These are phyloP conservation scores for Bipolaris sorokiniana DNA, from an alignment of 2,329 filamentous ascomycete genomes.

Conservation along the genomic window DNA sequence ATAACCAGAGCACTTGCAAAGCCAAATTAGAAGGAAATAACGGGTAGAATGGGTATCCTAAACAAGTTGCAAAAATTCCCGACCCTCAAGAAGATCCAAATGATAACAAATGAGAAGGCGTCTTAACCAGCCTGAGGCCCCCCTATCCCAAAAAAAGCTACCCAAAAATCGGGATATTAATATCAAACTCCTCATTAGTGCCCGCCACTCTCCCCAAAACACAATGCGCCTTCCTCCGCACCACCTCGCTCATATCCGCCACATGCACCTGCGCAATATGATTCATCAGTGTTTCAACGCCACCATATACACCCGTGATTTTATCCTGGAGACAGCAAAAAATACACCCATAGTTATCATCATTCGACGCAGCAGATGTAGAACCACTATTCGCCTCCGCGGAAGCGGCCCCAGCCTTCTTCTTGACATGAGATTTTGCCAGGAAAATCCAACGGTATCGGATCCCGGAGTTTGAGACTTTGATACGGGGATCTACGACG, in stretches of 20 bases:
- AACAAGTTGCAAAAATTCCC: no score
- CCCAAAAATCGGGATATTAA: slow-evolving; percentile 42
- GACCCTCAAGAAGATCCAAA: no score
- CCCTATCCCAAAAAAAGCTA: background rate
- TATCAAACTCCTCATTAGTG: slow-evolving; percentile 45
- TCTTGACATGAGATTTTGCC: slow-evolving; percentile 44
- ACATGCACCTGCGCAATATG: slow-evolving; percentile 49
- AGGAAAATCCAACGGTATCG: slow-evolving; percentile 50
- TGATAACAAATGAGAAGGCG: no score
- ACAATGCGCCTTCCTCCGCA: slow-evolving; percentile 41
- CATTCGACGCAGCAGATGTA: background rate
- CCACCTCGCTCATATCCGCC: slow-evolving; percentile 35
- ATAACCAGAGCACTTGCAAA: no score
- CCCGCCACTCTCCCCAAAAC: slow-evolving; percentile 46
- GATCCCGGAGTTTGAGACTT: slow-evolving; percentile 34
- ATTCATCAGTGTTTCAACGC: slow-evolving; percentile 49
- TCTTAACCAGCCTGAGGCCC: no score
- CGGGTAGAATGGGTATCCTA: no score
- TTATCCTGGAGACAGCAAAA: slow-evolving; percentile 44
- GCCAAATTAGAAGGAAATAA: no score
- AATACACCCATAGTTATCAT: slow-evolving; percentile 46
- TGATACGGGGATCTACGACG: slow-evolving; percentile 39
- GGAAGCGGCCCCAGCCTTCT: slow-evolving; percentile 12
- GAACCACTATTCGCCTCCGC: no score
- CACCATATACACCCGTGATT: slow-evolving; percentile 45